Conservation (phyloP, 2,329 filamentous ascomycete species). For the Fusarium bactridioides region DNA sequence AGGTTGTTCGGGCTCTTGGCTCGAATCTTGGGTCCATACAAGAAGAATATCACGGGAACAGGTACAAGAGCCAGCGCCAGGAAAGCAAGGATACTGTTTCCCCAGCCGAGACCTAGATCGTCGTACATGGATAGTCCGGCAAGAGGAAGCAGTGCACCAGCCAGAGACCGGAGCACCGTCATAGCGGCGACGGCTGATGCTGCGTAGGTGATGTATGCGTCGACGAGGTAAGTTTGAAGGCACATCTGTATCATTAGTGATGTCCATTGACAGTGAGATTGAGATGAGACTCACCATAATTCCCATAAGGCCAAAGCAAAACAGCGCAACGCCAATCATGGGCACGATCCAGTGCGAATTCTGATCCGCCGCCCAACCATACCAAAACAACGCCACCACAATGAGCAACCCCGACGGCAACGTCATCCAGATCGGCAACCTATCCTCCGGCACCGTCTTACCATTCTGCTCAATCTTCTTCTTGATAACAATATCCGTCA, state of each 20-base stretch:
- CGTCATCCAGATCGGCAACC: conserved; percentile 41
- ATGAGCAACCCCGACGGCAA: conserved; percentile 38
- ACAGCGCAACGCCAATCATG: conserved; percentile 51
- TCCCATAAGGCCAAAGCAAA: conserved; percentile 54
- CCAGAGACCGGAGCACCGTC: conserved; percentile 58
- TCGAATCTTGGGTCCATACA: conserved; percentile 37
- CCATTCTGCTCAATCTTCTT: conserved; percentile 34
- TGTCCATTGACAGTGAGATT: fast-evolving
- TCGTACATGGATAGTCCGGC: conserved; percentile 57
- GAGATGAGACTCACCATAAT: conserved; percentile 45
- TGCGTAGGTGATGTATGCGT: conserved; percentile 43
- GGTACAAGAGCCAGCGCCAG: conserved; percentile 46
- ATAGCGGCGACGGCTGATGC: conserved; percentile 44
- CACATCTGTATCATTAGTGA: conserved; percentile 34
- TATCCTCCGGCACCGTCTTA: conserved; percentile 39
- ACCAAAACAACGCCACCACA: conserved; percentile 41
- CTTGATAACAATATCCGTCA: conserved; percentile 41
- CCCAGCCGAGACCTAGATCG: conserved; percentile 57
- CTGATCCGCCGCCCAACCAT: conserved; percentile 42
- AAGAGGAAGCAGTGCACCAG: conserved; percentile 70
- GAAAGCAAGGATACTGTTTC: conserved; percentile 54
- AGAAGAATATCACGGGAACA: conserved; percentile 29
- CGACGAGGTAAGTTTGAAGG: conserved; percentile 49
- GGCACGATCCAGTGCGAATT: conserved; percentile 44
- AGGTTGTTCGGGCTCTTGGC: conserved; percentile 35